Percentiles rank a stretch among this genome's conserved stretches.
phyloP scores from a whole-genome alignment of 2,329 filamentous ascomycete species.

The Xylaria sp. region DNA sequence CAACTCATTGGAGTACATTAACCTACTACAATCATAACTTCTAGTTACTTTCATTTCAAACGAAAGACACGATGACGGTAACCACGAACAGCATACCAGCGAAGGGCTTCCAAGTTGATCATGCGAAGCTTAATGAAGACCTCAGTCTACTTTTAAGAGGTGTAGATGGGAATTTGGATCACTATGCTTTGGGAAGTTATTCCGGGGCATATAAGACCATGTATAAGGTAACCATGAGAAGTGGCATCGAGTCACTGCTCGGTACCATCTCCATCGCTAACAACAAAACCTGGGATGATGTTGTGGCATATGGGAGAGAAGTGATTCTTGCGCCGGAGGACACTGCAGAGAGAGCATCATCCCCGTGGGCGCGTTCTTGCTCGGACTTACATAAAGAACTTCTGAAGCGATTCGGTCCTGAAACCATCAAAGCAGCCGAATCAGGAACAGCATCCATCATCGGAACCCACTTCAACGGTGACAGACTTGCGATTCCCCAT shows the following conservation, averaged over 20 bases:
- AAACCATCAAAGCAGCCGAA: constrained; percentile 26
- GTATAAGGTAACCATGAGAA: constrained; percentile 30
- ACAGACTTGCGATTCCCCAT: constrained; percentile 31
- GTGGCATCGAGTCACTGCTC: constrained; percentile 21
- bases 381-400: constrained; percentile 32
- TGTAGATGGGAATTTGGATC: constrained; percentile 6
- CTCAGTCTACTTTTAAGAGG: constrained; percentile 8
- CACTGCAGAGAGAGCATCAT: constrained; percentile 21
- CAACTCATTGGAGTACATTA: not conserved
- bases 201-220: constrained; percentile 26
- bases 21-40: not conserved
- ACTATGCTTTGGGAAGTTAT: constrained; percentile 26
- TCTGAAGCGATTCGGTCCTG: constrained; percentile 29
- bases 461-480: constrained; percentile 19
- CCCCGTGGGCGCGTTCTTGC: constrained; percentile 29
- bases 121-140: constrained; percentile 11
- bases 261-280: constrained; percentile 23
- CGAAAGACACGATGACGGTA: not conserved
- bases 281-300: constrained; percentile 27
- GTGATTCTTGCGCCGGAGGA: constrained; percentile 30
- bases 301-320: constrained; percentile 30
- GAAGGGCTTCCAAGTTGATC: not conserved
- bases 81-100: not conserved
- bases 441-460: constrained; percentile 28
- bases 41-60: not conserved